Percentiles rank a stretch among this genome's conserved stretches.
Evolutionary conservation across 2,329 filamentous ascomycete species (phyloP).

Genomic region (Xylariales sp.): DNA sequence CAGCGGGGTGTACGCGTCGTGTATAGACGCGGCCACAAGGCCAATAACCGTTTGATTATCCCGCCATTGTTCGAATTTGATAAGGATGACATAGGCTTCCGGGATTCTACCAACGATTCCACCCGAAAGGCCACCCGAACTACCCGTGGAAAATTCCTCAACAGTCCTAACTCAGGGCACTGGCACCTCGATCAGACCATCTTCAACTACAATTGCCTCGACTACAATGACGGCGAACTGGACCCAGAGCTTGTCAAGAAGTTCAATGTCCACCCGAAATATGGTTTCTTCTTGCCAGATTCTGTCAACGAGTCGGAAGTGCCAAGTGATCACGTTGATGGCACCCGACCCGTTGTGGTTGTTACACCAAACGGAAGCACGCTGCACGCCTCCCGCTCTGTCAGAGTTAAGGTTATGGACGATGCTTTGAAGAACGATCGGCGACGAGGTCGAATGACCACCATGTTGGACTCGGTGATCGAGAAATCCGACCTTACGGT

Average conservation of each 20-base stretch:
- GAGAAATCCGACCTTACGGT: slow-evolving; percentile 1
- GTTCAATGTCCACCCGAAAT: slow-evolving; percentile 47
- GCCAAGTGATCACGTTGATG: slow-evolving; percentile 35
- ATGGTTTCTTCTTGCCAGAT: slow-evolving; percentile 45
- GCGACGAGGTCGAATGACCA: slow-evolving; percentile 14
- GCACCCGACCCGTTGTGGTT: slow-evolving; percentile 44
- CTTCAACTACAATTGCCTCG: slow-evolving; percentile 48
- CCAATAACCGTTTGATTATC: slow-evolving; percentile 50
- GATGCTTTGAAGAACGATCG: slow-evolving; percentile 17
- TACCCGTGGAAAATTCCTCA: slow-evolving; percentile 49
- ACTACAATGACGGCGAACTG: slow-evolving; percentile 43
- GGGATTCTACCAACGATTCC: slow-evolving; percentile 53
- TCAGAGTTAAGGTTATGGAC: slow-evolving; percentile 24
- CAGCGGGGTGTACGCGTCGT: slow-evolving; percentile 47
- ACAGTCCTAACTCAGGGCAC: slow-evolving; percentile 48
- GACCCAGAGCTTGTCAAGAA: slow-evolving; percentile 45
- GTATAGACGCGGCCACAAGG: slow-evolving; percentile 32
- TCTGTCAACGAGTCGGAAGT: slow-evolving; percentile 41
- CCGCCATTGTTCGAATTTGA: slow-evolving; percentile 45
- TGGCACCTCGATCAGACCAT: slow-evolving; percentile 52
- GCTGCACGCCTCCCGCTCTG: slow-evolving; percentile 42
- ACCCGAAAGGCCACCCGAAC: slow-evolving; percentile 47
- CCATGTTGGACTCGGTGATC: slow-evolving; percentile 10
- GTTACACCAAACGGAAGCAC: slow-evolving; percentile 43
- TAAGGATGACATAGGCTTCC: slow-evolving; percentile 54